Evolutionary conservation across 192 early-diverging fungal species (phyloP).

Genomic region (Chytriomyces confervae): DNA sequence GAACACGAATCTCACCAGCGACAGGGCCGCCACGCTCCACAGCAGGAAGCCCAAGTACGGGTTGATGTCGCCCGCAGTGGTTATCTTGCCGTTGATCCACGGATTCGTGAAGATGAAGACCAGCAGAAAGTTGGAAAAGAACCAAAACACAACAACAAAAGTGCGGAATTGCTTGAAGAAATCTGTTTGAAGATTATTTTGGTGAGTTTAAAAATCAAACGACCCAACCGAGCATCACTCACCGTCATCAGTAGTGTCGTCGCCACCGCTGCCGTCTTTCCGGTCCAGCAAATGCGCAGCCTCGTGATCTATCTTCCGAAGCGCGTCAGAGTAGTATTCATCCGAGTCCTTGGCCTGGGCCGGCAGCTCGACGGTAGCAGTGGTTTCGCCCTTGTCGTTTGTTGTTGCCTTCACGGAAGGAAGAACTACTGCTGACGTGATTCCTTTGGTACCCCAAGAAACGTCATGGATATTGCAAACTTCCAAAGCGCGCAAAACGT

Average conservation of each 20-base stretch:
- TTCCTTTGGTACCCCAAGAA: conserved; percentile 67
- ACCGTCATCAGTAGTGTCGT: conserved; percentile 43
- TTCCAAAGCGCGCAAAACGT: conserved; percentile 11
- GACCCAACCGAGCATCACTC: neutral
- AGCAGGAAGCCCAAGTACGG: conserved; percentile 57
- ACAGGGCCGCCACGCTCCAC: conserved; percentile 50
- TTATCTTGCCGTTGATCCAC: conserved; percentile 27
- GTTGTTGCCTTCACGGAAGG: conserved; percentile 71
- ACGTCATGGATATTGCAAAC: conserved; percentile 64
- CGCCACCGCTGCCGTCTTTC: conserved; percentile 60
- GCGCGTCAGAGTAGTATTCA: conserved; percentile 67
- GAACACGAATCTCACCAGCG: conserved; percentile 39
- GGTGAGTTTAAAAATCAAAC: neutral
- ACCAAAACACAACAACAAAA: conserved; percentile 53
- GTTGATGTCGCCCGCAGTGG: conserved; percentile 31
- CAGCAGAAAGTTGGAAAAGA: conserved; percentile 49
- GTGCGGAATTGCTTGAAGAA: conserved; percentile 61
- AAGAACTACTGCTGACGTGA: conserved; percentile 60
- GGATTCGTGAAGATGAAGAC: conserved; percentile 52
- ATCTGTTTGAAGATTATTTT: conserved; percentile 36
- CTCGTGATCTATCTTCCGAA: conserved; percentile 56
- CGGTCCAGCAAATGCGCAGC: conserved; percentile 36
- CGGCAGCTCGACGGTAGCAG: conserved; percentile 75
- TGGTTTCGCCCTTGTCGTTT: conserved; percentile 67
- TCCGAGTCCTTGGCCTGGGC: conserved; percentile 74